Conservation (phyloP, 2,329 filamentous ascomycete genomes). For the Raffaelea deltoideospora region DNA sequence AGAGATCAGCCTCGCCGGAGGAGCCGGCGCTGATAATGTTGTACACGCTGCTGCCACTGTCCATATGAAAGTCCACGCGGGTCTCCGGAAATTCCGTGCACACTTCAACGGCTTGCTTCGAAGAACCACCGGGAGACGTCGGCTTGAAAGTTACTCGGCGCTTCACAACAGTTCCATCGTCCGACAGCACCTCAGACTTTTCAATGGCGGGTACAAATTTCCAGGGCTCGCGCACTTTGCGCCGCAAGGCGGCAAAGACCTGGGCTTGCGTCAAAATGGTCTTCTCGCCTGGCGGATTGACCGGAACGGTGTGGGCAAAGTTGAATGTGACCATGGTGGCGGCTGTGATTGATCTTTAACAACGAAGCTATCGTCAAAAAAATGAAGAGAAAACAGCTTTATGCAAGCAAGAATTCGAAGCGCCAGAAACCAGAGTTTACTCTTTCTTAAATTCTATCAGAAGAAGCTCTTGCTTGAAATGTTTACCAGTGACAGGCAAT, state of each 20-base stretch:
- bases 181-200: constrained; percentile 14
- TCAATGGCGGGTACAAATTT: constrained; percentile 20
- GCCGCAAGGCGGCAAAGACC: constrained; percentile 18
- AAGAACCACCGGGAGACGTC: not conserved
- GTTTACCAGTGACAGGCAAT: too few species aligned
- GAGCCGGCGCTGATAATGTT: constrained; percentile 16
- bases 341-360: too few species aligned
- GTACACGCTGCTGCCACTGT: constrained; percentile 16
- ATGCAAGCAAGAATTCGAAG: too few species aligned
- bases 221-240: constrained; percentile 17
- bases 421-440: too few species aligned
- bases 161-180: constrained; percentile 9
- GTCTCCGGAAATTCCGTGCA: constrained; percentile 16
- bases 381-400: too few species aligned
- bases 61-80: constrained; percentile 16
- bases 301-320: constrained; percentile 15
- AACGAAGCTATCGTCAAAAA: too few species aligned
- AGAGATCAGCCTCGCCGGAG: constrained; percentile 12
- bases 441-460: too few species aligned
- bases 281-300: constrained; percentile 16
- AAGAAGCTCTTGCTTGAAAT: too few species aligned
- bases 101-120: constrained; percentile 12
- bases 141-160: constrained; percentile 8
- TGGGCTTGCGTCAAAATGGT: constrained; percentile 15
- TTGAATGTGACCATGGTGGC: constrained; percentile 16